Base-by-base conservation (phyloP, 352 stramenopile species). In the Phytophthora ramorum region DNA sequence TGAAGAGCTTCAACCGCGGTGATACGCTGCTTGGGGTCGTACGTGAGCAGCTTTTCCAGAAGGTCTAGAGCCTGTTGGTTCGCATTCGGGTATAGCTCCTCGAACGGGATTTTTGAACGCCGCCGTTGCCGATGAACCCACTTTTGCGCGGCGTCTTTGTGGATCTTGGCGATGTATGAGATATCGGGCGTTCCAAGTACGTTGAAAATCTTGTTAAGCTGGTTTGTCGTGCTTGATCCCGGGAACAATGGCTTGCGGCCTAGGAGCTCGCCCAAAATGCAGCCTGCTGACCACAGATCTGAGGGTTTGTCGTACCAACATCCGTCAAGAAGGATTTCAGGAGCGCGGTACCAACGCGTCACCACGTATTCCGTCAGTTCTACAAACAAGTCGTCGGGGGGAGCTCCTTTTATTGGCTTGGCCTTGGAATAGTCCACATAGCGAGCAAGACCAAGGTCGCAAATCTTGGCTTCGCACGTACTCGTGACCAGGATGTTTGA, bases 401-500 rank as follows among this genome's bases (percentile, higher is more conserved):
- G 59, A 7, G 66, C 48, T 0, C 59, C 62, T 14, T 63, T 58
- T 22, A 89, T 83, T 32, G 79, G 63, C 50, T 79, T 92, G 3
- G 76, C 72, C 35, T 80, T 80, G 1, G 75, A 72, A 64, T 87
- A 88, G 35, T 93, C 83, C 7, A 92, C 73, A 28, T 83, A 92
- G 0, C 87, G 75, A 20, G 95, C 95, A 19, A 99, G 74, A 10
- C 96, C 96, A 69, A 99, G 96, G 64, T 99, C 97, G 62, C 96
- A 99, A 64, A 99, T 88, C 62, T 97, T 97, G 4, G 98, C 70
- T 32, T 98, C 97, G 40, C 97, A 99, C 53, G 98, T 96, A 70
- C 96, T 97, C 35, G 98, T 99, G 3, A 99, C 79, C n/a, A 99
- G 69, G 67, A 99, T 95, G 70, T 98, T 99, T 12, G 87, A 95